Conservation (phyloP, 2,329 filamentous ascomycete species). For the Fusarium foetens region DNA sequence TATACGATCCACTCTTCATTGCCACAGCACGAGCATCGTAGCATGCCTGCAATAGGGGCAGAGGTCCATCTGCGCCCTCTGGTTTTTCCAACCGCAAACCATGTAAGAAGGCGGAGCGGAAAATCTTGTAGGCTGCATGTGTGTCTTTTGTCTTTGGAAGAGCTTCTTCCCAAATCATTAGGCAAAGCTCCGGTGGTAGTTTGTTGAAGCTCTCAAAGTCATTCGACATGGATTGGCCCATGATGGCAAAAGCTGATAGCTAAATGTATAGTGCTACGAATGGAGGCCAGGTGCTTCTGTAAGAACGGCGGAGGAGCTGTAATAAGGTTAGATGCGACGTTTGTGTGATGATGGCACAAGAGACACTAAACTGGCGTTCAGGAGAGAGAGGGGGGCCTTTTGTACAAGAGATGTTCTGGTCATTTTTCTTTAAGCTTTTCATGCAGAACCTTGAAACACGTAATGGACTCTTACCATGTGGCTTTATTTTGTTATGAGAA, state of each 20-base stretch:
- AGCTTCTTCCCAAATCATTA: slow-evolving; percentile 11
- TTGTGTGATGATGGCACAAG: neutral
- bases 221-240: neutral
- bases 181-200: neutral
- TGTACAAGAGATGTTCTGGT: neutral
- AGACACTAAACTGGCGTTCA: neutral
- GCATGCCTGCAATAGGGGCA: neutral
- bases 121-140: neutral
- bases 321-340: neutral
- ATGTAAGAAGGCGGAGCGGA: neutral
- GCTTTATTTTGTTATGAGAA: neutral
- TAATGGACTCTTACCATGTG: neutral
- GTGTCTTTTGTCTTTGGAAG: neutral
- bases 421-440: neutral
- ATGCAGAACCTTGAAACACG: neutral
- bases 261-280: neutral
- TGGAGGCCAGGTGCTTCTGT: fast-evolving
- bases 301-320: neutral
- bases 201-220: neutral
- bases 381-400: neutral
- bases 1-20: neutral
- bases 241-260: neutral
- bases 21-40: neutral
- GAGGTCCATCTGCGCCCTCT: neutral
- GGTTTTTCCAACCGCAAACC: neutral